A percentile compares a stretch with the other conserved stretches of the same genome.
Conservation (phyloP, 2,329 filamentous ascomycete species). For the Leptographium wingfieldii region DNA sequence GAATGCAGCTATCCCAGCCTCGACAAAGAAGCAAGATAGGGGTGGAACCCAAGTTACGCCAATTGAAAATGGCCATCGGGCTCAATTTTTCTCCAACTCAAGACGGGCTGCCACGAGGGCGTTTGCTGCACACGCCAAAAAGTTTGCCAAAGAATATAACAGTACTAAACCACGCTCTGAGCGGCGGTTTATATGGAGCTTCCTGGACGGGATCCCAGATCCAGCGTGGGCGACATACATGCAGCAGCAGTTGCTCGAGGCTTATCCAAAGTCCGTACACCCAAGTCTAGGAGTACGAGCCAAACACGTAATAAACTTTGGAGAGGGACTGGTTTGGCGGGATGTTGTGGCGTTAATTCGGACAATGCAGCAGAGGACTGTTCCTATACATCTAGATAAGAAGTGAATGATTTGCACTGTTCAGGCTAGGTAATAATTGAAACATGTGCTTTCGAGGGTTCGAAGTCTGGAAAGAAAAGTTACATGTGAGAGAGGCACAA, state of each 20-base stretch:
- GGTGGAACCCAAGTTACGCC: neutral
- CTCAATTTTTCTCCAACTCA: neutral
- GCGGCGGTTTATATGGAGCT: constrained; percentile 11
- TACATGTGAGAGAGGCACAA: no score
- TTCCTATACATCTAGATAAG: neutral
- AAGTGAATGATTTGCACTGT: neutral
- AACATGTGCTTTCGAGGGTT: no score
- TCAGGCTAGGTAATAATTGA: no score
- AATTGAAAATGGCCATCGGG: neutral
- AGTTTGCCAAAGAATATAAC: constrained; percentile 1
- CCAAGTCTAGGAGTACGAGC: constrained; percentile 8
- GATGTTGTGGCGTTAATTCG: constrained; percentile 7
- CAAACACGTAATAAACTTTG: constrained; percentile 11
- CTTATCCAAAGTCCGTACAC: constrained; percentile 5
- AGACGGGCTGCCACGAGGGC: neutral
- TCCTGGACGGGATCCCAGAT: constrained; percentile 11
- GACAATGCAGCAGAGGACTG: constrained; percentile 2
- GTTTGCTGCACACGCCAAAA: constrained; percentile 7
- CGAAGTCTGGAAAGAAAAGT: no score
- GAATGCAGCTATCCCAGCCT: neutral
- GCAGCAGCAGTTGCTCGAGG: constrained; percentile 7
- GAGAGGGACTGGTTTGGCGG: constrained; percentile 7
- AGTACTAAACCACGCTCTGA: constrained; percentile 9
- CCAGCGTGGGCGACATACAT: constrained; percentile 7
- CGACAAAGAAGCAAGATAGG: neutral